Conservation (phyloP, 176 grass and related monocot species). For the Oryza punctata region DNA sequence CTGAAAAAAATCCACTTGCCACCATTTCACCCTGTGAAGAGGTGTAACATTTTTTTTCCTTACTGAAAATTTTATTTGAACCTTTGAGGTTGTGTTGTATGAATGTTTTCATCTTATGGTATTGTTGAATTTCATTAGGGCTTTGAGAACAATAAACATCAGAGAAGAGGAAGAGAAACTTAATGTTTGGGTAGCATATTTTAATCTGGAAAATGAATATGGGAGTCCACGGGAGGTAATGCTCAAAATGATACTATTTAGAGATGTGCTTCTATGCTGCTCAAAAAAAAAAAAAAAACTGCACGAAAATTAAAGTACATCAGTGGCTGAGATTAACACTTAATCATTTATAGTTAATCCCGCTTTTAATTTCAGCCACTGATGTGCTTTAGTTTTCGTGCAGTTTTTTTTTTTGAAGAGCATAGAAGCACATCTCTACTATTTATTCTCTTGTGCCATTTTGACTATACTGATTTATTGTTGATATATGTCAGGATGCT, state of each 20-base stretch:
- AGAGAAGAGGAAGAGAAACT: conserved; percentile 88
- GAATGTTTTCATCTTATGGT: conserved; percentile 28
- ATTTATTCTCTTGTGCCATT: conserved; percentile 5
- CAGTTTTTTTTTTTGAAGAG: too few relatives aligned
- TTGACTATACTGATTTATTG: conserved; percentile 34
- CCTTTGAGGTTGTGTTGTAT: background rate
- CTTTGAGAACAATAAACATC: conserved; percentile 82
- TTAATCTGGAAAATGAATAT: conserved; percentile 95
- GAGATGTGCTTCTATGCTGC: too few relatives aligned
- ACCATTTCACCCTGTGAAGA: background rate
- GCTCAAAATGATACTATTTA: conserved; percentile 7
- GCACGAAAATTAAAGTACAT: too few relatives aligned
- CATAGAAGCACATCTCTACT: too few relatives aligned
- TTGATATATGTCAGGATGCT: conserved; percentile 60
- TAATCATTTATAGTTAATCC: too few relatives aligned
- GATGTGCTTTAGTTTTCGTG: too few relatives aligned
- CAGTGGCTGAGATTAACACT: too few relatives aligned
- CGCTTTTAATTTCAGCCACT: too few relatives aligned
- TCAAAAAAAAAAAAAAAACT: too few relatives aligned
- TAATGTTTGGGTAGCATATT: conserved; percentile 97
- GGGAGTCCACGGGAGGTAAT: conserved; percentile 88
- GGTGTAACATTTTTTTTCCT: background rate
- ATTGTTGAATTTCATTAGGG: conserved; percentile 52
- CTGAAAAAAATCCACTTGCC: background rate
- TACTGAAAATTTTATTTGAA: background rate